Evolutionary conservation across 2,329 filamentous ascomycete genomes (phyloP).

Genomic region (Penicillium sp.): DNA sequence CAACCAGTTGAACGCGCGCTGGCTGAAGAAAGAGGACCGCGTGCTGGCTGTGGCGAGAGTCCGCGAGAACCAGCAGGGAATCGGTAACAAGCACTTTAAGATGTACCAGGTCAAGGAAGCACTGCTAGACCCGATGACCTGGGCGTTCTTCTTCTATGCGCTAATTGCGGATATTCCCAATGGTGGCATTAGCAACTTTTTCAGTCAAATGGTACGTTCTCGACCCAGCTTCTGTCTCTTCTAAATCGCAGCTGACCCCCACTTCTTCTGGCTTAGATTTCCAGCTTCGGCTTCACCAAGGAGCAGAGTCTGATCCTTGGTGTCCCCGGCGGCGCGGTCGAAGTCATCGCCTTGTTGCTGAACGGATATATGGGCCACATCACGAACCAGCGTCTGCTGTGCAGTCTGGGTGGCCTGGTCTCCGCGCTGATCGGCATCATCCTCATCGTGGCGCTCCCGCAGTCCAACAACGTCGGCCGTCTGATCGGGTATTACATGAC

Average conservation of each 20-base stretch:
- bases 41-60: slow-evolving; percentile 70
- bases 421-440: slow-evolving; percentile 61
- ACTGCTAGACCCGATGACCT: slow-evolving; percentile 59
- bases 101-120: slow-evolving; percentile 65
- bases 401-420: slow-evolving; percentile 55
- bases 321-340: slow-evolving; percentile 65
- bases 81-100: slow-evolving; percentile 70
- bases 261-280: slow-evolving; percentile 43
- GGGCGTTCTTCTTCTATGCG: slow-evolving; percentile 62
- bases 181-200: slow-evolving; percentile 63
- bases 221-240: not conserved
- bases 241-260: not conserved
- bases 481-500: slow-evolving; percentile 68
- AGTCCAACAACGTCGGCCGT: slow-evolving; percentile 59
- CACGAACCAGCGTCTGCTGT: slow-evolving; percentile 59
- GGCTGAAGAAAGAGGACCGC: slow-evolving; percentile 67
- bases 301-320: slow-evolving; percentile 66
- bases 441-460: slow-evolving; percentile 64
- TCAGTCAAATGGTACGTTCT: slow-evolving; percentile 53
- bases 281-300: slow-evolving; percentile 64
- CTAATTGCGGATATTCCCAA: slow-evolving; percentile 60
- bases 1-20: slow-evolving; percentile 62
- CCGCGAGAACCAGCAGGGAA: slow-evolving; percentile 72
- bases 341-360: slow-evolving; percentile 60
- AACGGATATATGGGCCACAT: slow-evolving; percentile 61